Evolutionary conservation across 1,284 basidiomycete species (phyloP).

Genomic region (Apiotrichum sp.): DNA sequence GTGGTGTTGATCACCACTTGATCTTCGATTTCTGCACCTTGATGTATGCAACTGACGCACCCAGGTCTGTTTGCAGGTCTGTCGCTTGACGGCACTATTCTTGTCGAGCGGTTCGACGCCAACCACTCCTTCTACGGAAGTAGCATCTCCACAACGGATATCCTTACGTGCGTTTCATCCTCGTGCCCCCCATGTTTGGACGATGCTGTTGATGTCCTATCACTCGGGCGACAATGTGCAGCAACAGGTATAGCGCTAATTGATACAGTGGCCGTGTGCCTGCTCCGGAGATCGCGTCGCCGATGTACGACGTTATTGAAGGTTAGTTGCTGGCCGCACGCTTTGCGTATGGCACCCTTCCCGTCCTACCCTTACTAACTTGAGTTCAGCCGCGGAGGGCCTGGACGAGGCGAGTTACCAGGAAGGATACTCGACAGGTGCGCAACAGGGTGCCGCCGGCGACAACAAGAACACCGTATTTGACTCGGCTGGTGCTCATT

Average conservation of each 20-base stretch:
- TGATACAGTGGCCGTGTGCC: constrained; percentile 63
- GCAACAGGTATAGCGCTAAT: not conserved
- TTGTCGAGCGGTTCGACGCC: constrained; percentile 92
- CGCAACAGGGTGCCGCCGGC: not conserved
- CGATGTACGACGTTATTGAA: constrained; percentile 92
- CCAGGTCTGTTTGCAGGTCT: constrained; percentile 89
- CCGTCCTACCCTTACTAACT: constrained; percentile 2
- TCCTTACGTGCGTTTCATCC: constrained; percentile 53
- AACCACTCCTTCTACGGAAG: constrained; percentile 95
- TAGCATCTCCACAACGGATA: constrained; percentile 77
- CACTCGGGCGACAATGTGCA: no score
- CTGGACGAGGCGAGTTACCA: constrained; percentile 58
- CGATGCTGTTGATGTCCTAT: no score
- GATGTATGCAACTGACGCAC: not conserved
- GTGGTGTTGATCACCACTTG: no score
- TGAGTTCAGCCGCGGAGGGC: constrained; percentile 47
- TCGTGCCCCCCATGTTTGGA: no score
- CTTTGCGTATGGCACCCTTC: no score
- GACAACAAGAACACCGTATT: constrained; percentile 2
- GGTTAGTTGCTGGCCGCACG: constrained; percentile 22
- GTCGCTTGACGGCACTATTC: constrained; percentile 86
- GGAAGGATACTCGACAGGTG: not conserved
- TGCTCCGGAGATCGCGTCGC: constrained; percentile 89
- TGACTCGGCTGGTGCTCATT: constrained; percentile 10
- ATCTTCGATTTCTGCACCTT: not conserved